Conservation (phyloP, 805 yeast genomes). For the Candida andamanensis region DNA sequence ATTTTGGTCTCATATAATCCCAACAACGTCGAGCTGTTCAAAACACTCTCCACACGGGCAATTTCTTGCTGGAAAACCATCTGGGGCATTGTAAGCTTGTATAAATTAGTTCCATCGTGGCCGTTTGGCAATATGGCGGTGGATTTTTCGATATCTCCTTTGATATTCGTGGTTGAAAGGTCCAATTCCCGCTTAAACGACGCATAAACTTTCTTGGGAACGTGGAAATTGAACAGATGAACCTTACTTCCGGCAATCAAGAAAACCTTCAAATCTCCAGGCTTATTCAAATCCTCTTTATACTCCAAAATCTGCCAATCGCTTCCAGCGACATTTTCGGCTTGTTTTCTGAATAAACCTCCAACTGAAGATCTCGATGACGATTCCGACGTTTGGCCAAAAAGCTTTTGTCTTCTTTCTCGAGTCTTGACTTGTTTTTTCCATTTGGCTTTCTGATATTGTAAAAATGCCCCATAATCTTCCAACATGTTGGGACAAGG, state of each 20-base stretch:
- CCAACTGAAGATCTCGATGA: constrained; percentile 60
- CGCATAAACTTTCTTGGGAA: constrained; percentile 72
- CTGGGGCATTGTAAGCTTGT: constrained; percentile 67
- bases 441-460: constrained; percentile 88
- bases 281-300: constrained; percentile 44
- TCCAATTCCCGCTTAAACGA: constrained; percentile 49
- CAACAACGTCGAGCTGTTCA: constrained; percentile 55
- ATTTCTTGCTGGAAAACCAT: constrained; percentile 50
- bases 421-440: constrained; percentile 65
- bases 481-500: constrained; percentile 61
- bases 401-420: constrained; percentile 65
- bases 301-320: constrained; percentile 86
- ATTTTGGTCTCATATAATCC: constrained; percentile 78
- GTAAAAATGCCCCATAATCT: constrained; percentile 65
- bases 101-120: constrained; percentile 47
- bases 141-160: constrained; percentile 54
- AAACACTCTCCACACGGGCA: constrained; percentile 52
- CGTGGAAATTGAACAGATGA: constrained; percentile 65
- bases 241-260: constrained; percentile 66
- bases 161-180: constrained; percentile 36
- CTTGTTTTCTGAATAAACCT: constrained; percentile 66
- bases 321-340: constrained; percentile 69
- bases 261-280: constrained; percentile 76
- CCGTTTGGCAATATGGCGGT: constrained; percentile 70
- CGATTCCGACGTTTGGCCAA: constrained; percentile 59